Conservation (phyloP, 306 rosid species). For the Macrotyloma uniflorum region DNA sequence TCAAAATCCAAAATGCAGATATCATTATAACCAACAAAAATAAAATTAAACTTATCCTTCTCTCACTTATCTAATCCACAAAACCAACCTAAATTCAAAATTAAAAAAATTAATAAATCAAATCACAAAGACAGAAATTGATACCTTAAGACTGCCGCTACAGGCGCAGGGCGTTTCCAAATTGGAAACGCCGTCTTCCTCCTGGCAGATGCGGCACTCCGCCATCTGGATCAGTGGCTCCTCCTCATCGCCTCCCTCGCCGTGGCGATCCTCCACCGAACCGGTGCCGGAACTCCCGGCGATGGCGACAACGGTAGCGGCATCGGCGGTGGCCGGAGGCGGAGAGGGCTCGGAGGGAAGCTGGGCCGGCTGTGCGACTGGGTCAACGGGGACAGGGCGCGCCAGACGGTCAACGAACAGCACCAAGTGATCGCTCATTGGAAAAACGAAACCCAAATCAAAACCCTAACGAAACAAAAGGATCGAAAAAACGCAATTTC, state of each 20-base stretch:
- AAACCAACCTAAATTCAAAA: background rate
- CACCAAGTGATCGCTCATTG: constrained; percentile 90
- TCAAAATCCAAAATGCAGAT: background rate
- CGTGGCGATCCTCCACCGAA: constrained; percentile 30
- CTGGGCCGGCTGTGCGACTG: constrained; percentile 52
- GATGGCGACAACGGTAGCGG: constrained; percentile 37
- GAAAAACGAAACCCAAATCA: constrained; percentile 19
- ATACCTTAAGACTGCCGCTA: constrained; percentile 95
- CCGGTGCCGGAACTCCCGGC: constrained; percentile 49
- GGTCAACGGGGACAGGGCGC: constrained; percentile 53
- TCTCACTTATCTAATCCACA: background rate
- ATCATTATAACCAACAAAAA: background rate
- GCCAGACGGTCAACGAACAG: constrained; percentile 70
- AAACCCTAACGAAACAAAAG: constrained; percentile 19
- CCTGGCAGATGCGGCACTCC: constrained; percentile 99
- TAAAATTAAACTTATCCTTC: background rate
- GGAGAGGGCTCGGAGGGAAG: constrained; percentile 40
- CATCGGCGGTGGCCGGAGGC: constrained; percentile 18
- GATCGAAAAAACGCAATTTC: background rate
- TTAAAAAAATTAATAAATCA: background rate
- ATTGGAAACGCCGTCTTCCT: constrained; percentile 71
- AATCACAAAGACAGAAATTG: background rate
- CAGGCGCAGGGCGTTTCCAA: constrained; percentile 92
- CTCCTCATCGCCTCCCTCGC: constrained; percentile 55
- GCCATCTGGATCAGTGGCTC: constrained; percentile 75